Conservation (phyloP, 495 filamentous ascomycete genomes). For the Annulohypoxylon maeteangense region DNA sequence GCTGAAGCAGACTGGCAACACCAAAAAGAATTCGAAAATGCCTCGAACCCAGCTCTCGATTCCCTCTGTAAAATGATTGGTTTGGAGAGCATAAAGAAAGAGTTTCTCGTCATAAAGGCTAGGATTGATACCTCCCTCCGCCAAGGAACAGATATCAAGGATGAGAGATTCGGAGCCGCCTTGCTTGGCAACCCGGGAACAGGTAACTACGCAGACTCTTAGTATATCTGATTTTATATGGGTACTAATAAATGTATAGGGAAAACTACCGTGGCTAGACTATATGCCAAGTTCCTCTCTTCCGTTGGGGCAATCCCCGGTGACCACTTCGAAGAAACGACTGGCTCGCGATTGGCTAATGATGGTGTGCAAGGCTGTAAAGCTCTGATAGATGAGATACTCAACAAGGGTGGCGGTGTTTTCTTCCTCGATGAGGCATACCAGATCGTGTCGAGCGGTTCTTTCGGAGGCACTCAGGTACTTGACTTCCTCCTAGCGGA, state of each 20-base stretch:
- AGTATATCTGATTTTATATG: neutral
- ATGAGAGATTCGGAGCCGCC: constrained; percentile 70
- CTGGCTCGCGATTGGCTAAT: constrained; percentile 73
- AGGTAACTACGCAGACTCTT: constrained; percentile 58
- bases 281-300: constrained; percentile 76
- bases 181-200: constrained; percentile 86
- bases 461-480: constrained; percentile 65
- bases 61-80: constrained; percentile 76
- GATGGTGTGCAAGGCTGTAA: constrained; percentile 67
- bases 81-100: constrained; percentile 73
- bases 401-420: constrained; percentile 70
- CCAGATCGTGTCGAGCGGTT: constrained; percentile 70
- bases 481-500: constrained; percentile 81
- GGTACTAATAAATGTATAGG: constrained; percentile 55
- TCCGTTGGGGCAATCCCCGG: constrained; percentile 68
- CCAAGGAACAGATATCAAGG: constrained; percentile 65
- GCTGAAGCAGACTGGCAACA: constrained; percentile 45
- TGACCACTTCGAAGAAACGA: constrained; percentile 70
- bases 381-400: constrained; percentile 66
- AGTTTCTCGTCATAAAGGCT: constrained; percentile 72
- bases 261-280: constrained; percentile 84
- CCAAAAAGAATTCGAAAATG: constrained; percentile 45
- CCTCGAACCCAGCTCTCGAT: constrained; percentile 63
- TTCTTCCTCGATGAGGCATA: constrained; percentile 85
- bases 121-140: constrained; percentile 70